Base-by-base conservation (phyloP, 768 basidiomycete species). In the Coprinopsis sp. region DNA sequence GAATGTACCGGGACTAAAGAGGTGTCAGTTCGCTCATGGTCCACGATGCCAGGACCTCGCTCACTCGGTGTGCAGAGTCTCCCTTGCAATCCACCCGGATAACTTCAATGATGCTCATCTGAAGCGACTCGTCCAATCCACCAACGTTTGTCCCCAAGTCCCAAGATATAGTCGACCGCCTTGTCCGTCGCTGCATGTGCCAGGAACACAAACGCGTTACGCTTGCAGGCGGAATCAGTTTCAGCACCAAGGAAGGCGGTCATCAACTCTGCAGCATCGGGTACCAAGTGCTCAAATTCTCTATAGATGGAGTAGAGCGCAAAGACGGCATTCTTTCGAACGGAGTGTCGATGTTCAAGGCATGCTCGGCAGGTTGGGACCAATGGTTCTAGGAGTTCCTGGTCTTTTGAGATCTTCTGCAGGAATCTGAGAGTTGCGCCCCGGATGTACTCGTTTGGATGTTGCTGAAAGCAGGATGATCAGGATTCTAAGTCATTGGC, bases 361-460 rank as follows among this genome's bases (percentile, higher is more conserved):
- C 94, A 97, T 27, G 89, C 74, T 24, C 95, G 84, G 62, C 91
- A 91, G 33, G 86, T 92, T 11, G 96, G 96, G 50, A 98, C 79
- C 51, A 98, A 81, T 21, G 96, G 96, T 70, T 98, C 96, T 21
- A 98, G 79, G 11, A 98, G 80, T 64, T 99, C 96, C 3, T 81
- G 72, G 56, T 98, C 96, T 64, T 88, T 87, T 14, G 87, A 77
- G 43, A 99, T 87, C 72, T 99, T 99, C 69, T 95, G 91, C 11
- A 98, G 77, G 70, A 94, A 95, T 21, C 96, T 87, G 27, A 98
- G 80, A 10, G 91, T 94, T n/a, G 93, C 91, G 36, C 96, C 96
- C 29, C 96, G 89, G 58, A 99, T 96, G 65, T 97, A 99, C 72
- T 99, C 96, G 58, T 99, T 98, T 7, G 95, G 94, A 59, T 99